These are phyloP conservation scores for Yarrowia deformans DNA, from an alignment of 805 yeast genomes.

Conservation along the genomic window DNA sequence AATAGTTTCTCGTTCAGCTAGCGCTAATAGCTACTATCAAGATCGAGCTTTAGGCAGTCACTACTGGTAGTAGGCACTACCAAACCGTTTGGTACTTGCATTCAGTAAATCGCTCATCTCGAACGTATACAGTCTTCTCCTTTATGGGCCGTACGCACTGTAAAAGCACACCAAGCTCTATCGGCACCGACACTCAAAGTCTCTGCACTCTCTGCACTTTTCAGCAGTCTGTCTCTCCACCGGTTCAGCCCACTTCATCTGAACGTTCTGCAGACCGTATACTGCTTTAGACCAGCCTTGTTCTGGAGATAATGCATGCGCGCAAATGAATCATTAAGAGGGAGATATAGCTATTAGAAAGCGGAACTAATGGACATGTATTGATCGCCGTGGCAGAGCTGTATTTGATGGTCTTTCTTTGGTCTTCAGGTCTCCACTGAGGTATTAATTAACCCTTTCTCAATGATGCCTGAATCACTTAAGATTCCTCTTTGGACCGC, in stretches of 20 bases:
- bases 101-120: neutral
- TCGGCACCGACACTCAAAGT: neutral
- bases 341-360: neutral
- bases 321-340: neutral
- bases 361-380: too few species aligned
- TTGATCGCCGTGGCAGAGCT: too few species aligned
- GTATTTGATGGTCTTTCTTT: too few species aligned
- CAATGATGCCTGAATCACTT: neutral
- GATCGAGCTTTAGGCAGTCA: too few species aligned
- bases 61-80: too few species aligned
- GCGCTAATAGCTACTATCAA: too few species aligned
- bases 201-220: neutral
- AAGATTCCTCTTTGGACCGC: neutral
- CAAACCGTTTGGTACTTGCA: too few species aligned
- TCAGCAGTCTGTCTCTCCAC: neutral
- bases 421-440: too few species aligned
- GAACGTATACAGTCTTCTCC: neutral
- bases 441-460: too few species aligned
- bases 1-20: too few species aligned
- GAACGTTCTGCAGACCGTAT: neutral
- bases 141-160: too few species aligned
- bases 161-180: neutral
- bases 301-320: conserved; percentile 7
- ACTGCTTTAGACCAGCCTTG: neutral
- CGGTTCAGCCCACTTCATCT: neutral